Evolutionary conservation across 2,329 filamentous ascomycete genomes (phyloP), one percentile per base, ranked within the genome.

Genomic region (Aspergillus sp.): DNA sequence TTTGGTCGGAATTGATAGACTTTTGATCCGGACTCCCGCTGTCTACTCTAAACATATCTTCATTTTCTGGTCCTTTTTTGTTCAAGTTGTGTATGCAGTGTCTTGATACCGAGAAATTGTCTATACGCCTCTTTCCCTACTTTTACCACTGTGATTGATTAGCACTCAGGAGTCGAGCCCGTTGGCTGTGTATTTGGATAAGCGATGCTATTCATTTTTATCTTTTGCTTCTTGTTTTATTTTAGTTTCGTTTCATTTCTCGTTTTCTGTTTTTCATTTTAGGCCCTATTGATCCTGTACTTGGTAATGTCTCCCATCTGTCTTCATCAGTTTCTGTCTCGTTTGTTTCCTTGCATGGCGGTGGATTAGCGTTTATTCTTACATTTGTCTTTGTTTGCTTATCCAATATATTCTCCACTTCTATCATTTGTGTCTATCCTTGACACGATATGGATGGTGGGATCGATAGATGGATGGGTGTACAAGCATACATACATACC

Each of bases 321-420:
- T 22, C 46, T 52, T 60, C 58, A 61, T 56, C 54, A 39, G 14
- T 56, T 45, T 14, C 39, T 51, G 50, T 52, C 18, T 26, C 49
- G 29, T 55, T 59, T 49, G 45, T 31, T 46, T 49, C 20, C 45
- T 24, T 47, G 45, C 45, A 22, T 47, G 45, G 45, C 45, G 20
- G 45, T 47, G 9, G 45, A 47, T 47, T 20, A 47, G 45, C 45
- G 45, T 47, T 47, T 5, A 47, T 47, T 18, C 20, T 47, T 47
- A 18, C 45, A 24, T 47, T 47, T 4, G 20, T 29, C 26, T 26
- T 26, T 47, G 3, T 47, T 16, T 47, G 20, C 18, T 47, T 47
- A 47, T 47, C 9, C 20, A 47, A 11, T 14, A 18, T 22, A 6
- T 9, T 24, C 1, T 47, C 24, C 24, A 24, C 24, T 24, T 6